Percentiles rank a stretch among this genome's conserved stretches.
These are phyloP conservation scores for Passalora sequoiae DNA, from an alignment of 2,329 filamentous ascomycete genomes.

Conservation along the genomic window DNA sequence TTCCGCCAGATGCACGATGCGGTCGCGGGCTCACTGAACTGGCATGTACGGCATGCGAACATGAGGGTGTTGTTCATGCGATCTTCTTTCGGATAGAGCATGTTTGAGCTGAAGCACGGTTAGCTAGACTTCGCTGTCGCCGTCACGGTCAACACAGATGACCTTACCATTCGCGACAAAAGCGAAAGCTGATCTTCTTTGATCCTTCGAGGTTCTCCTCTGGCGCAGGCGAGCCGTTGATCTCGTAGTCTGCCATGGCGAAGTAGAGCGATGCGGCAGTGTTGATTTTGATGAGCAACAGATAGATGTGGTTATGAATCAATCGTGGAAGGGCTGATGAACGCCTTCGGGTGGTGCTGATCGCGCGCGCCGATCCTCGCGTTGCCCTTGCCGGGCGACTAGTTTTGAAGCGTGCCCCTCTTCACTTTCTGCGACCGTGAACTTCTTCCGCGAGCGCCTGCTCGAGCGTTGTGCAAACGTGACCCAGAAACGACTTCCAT, in stretches of 20 bases:
- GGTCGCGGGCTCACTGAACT: constrained; percentile 79
- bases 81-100: constrained; percentile 96
- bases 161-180: constrained; percentile 85
- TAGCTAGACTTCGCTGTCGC: background rate
- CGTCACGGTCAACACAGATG: background rate
- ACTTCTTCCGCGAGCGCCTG: no score
- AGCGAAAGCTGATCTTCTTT: constrained; percentile 89
- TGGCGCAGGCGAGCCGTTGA: constrained; percentile 36
- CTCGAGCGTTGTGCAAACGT: no score
- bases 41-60: constrained; percentile 93
- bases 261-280: background rate
- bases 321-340: no score
- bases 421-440: no score
- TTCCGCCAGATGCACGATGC: constrained; percentile 95
- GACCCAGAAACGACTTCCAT: no score
- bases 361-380: no score
- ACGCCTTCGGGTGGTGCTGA: no score
- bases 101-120: constrained; percentile 65
- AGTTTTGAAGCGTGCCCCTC: no score
- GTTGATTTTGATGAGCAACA: no score
- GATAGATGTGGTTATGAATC: background rate
- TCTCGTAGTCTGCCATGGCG: constrained; percentile 28
- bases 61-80: constrained; percentile 75
- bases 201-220: constrained; percentile 36
- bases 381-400: no score